Percentiles rank a stretch among this genome's conserved stretches.
phyloP scores from a whole-genome alignment of 1,284 basidiomycete genomes.

The Sporisorium graminicola region DNA sequence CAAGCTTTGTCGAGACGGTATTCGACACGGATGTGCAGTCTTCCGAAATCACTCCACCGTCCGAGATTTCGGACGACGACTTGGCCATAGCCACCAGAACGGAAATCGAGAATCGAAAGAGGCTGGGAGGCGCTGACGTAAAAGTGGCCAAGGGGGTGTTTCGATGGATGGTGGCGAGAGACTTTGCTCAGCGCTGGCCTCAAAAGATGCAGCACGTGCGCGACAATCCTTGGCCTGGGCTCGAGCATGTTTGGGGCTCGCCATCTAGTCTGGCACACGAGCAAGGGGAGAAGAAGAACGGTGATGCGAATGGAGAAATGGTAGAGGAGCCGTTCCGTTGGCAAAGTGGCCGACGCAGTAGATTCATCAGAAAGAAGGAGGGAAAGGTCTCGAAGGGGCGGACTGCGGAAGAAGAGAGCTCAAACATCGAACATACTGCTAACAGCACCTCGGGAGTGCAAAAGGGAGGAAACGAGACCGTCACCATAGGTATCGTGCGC shows the following conservation, averaged over 20 bases:
- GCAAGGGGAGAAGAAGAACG: background rate
- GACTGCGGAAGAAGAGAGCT: background rate
- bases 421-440: background rate
- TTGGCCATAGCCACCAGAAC: conserved; percentile 16
- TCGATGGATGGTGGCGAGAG: conserved; percentile 43
- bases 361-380: conserved; percentile 30
- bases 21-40: conserved; percentile 46
- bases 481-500: background rate
- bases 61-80: conserved; percentile 36
- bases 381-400: background rate
- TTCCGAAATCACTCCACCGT: conserved; percentile 36
- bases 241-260: conserved; percentile 32
- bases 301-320: background rate
- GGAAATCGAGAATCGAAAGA: conserved; percentile 27
- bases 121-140: conserved; percentile 19
- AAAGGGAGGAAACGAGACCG: background rate
- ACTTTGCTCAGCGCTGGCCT: conserved; percentile 39
- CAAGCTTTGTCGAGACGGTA: conserved; percentile 26
- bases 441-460: too few relatives aligned
- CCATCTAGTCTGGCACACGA: conserved; percentile 1
- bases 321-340: conserved; percentile 26
- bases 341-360: conserved; percentile 35
- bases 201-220: conserved; percentile 30
- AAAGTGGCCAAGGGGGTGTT: conserved; percentile 31
- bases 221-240: conserved; percentile 37